These are phyloP conservation scores for Albizia julibrissin DNA, from an alignment of 306 rosid species.

Conservation along the genomic window DNA sequence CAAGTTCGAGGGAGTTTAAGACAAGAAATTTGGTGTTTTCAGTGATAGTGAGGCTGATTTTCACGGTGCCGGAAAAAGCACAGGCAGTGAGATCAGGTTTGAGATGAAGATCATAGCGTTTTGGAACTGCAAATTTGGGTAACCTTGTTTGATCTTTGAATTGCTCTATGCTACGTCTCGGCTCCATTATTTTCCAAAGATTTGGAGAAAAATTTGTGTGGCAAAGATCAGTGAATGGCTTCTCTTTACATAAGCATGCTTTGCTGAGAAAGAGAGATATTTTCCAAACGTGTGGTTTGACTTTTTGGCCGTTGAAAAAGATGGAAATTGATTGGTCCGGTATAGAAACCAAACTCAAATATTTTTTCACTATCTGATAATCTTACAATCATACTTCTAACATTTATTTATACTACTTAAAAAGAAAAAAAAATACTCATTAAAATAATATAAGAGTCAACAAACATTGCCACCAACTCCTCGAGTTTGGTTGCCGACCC, in stretches of 20 bases:
- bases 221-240: not conserved
- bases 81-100: constrained; percentile 54
- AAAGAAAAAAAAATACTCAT: too few relatives aligned
- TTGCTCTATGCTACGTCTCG: constrained; percentile 39
- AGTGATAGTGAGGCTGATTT: constrained; percentile 37
- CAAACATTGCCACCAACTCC: too few relatives aligned
- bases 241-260: not conserved
- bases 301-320: not conserved
- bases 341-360: too few relatives aligned
- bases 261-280: not conserved
- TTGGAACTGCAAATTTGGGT: constrained; percentile 58
- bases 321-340: not conserved
- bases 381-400: too few relatives aligned
- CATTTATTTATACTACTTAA: too few relatives aligned
- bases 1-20: constrained; percentile 59
- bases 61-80: constrained; percentile 51
- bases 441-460: too few relatives aligned
- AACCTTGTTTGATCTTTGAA: constrained; percentile 61
- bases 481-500: too few relatives aligned
- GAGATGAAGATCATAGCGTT: constrained; percentile 54
- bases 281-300: not conserved
- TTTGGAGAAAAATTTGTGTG: not conserved
- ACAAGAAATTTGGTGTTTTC: constrained; percentile 49
- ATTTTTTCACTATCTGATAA: too few relatives aligned
- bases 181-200: constrained; percentile 47